Percentiles rank a stretch among this genome's conserved stretches.
These are phyloP conservation scores for Fusarium illudens DNA, from an alignment of 2,329 filamentous ascomycete species.

Conservation along the genomic window DNA sequence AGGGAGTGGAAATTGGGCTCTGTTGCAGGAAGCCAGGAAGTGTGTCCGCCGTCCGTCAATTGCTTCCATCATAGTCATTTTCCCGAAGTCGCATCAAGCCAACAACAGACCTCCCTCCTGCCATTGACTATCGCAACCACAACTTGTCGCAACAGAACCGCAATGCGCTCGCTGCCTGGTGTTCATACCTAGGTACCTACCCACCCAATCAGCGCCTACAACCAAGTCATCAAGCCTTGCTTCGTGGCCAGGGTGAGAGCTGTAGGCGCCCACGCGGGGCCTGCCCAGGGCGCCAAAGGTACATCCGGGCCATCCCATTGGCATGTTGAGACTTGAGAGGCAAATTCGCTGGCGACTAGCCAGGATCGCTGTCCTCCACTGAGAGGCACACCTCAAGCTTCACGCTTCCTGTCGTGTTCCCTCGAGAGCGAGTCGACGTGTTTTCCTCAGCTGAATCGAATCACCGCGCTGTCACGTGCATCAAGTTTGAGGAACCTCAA, in stretches of 20 bases:
- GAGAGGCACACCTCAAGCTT: neutral
- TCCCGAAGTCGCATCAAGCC: neutral
- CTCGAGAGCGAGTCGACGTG: neutral
- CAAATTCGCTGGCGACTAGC: constrained; percentile 17
- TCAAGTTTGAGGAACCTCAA: neutral
- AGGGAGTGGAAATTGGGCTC: neutral
- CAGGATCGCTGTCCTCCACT: constrained; percentile 17
- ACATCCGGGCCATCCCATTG: constrained; percentile 18
- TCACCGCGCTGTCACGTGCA: constrained; percentile 15
- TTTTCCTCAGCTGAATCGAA: neutral
- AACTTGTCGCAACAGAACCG: neutral
- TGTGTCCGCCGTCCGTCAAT: neutral
- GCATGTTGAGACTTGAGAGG: constrained; percentile 6
- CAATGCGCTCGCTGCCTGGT: neutral
- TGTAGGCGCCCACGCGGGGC: constrained; percentile 32
- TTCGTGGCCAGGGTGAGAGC: constrained; percentile 10
- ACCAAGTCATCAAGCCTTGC: constrained; percentile 13
- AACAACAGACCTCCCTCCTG: neutral
- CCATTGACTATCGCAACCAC: neutral
- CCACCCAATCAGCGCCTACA: constrained; percentile 19
- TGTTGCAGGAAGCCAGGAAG: neutral
- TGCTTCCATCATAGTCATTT: neutral
- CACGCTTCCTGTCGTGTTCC: neutral
- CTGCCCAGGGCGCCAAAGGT: constrained; percentile 21
- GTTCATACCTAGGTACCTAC: too few relatives aligned